Percentiles rank a stretch among this genome's conserved stretches.
Evolutionary conservation across 2,329 filamentous ascomycete species (phyloP).

Genomic region (Bipolaris gigantea): DNA sequence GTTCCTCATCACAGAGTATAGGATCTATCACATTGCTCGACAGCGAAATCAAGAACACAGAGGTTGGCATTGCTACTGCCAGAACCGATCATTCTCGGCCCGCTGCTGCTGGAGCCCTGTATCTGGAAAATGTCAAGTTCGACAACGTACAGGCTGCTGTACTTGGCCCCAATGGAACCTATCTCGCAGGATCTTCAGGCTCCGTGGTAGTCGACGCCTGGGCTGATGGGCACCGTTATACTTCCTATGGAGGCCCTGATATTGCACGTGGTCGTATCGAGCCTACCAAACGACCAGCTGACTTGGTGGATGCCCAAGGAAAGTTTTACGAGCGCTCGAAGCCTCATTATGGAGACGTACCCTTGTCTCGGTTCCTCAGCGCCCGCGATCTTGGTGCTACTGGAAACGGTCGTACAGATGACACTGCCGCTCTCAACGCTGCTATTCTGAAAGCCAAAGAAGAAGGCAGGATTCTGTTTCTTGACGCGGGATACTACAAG

Average conservation of each 20-base stretch:
- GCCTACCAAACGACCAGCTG: conserved; percentile 46
- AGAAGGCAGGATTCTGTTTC: conserved; percentile 58
- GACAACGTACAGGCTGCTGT: conserved; percentile 49
- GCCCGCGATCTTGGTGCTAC: conserved; percentile 58
- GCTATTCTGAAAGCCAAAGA: conserved; percentile 65
- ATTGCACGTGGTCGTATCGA: conserved; percentile 50
- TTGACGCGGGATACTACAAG: conserved; percentile 61
- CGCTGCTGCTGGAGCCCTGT: conserved; percentile 52
- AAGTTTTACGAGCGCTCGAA: conserved; percentile 58
- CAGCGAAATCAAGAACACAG: conserved; percentile 54
- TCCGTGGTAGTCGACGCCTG: conserved; percentile 30
- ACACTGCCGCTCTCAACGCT: conserved; percentile 76
- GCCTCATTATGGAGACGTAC: conserved; percentile 51
- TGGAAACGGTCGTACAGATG: conserved; percentile 83
- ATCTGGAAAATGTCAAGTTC: conserved; percentile 62
- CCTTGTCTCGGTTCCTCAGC: conserved; percentile 64
- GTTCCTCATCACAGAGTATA: conserved; percentile 48
- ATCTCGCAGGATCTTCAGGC: conserved; percentile 31
- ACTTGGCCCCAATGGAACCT: conserved; percentile 25
- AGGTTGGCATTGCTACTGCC: conserved; percentile 55
- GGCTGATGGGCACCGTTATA: conserved; percentile 40
- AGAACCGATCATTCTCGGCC: conserved; percentile 49
- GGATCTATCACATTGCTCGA: conserved; percentile 63
- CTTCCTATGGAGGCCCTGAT: conserved; percentile 47
- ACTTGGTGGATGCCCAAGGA: conserved; percentile 49